Conservation (phyloP, 2,329 filamentous ascomycete species). For the Aureobasidium mangrovei region DNA sequence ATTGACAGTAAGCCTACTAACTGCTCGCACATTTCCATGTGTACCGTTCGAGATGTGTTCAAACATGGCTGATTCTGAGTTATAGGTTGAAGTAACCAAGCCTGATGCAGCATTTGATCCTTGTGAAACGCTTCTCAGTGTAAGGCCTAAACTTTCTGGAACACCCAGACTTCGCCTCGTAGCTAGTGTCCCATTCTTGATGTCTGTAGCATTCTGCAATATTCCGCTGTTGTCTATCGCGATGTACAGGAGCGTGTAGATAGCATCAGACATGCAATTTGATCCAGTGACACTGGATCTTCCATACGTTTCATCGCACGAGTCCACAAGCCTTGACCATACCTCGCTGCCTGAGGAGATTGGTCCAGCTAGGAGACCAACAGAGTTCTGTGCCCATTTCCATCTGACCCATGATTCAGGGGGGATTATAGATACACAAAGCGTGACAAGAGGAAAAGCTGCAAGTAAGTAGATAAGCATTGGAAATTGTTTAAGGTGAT, state of each 20-base stretch:
- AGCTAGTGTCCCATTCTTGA: neutral
- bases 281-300: neutral
- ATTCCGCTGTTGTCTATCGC: neutral
- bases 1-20: neutral
- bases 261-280: slow-evolving; percentile 1
- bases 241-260: neutral
- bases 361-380: neutral
- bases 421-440: too few relatives aligned
- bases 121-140: neutral
- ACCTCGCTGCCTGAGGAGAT: neutral
- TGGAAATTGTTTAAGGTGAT: too few relatives aligned
- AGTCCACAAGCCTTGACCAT: neutral
- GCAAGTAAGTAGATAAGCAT: too few relatives aligned
- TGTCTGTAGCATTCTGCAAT: neutral
- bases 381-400: too few relatives aligned
- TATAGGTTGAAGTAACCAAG: neutral
- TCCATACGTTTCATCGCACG: neutral
- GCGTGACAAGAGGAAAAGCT: too few relatives aligned
- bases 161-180: neutral
- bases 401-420: too few relatives aligned
- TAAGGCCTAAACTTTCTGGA: neutral
- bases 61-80: neutral
- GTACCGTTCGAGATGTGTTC: slow-evolving; percentile 5
- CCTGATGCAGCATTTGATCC: neutral
- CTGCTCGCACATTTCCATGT: neutral